Conservation (phyloP, 208 protist species). For the Chromosphaera perkinsii region DNA sequence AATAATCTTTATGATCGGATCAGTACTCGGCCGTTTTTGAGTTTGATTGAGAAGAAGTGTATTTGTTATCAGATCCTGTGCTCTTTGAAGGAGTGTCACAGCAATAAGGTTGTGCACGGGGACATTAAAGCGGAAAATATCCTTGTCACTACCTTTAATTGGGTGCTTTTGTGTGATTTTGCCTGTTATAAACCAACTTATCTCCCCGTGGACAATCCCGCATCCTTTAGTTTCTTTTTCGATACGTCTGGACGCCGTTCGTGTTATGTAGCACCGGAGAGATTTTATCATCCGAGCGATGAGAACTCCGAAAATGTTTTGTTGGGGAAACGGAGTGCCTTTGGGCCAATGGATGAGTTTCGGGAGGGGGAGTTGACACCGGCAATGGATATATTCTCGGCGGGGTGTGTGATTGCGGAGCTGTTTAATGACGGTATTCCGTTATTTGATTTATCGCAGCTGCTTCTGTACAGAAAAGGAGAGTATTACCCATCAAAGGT, state of each 20-base stretch:
- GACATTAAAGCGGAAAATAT: slow-evolving; percentile 64
- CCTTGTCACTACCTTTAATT: slow-evolving; percentile 54
- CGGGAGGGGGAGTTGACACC: slow-evolving; percentile 32
- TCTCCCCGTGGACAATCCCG: slow-evolving; percentile 56
- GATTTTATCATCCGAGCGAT: slow-evolving; percentile 39
- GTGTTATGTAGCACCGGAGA: slow-evolving; percentile 63
- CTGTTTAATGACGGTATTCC: neutral
- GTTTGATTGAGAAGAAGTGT: slow-evolving; percentile 47
- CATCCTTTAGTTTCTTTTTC: slow-evolving; percentile 61
- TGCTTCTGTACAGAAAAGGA: slow-evolving; percentile 10
- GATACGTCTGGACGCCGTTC: slow-evolving; percentile 48
- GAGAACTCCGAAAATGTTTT: slow-evolving; percentile 17
- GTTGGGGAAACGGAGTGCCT: neutral
- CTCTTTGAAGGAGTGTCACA: slow-evolving; percentile 31
- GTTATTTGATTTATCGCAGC: slow-evolving; percentile 14
- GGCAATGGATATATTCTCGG: slow-evolving; percentile 61
- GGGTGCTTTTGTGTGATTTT: slow-evolving; percentile 57
- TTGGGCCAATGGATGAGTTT: slow-evolving; percentile 8
- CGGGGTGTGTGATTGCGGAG: slow-evolving; percentile 9
- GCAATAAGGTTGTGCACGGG: slow-evolving; percentile 39
- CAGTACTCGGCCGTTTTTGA: slow-evolving; percentile 44
- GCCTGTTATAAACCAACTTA: slow-evolving; percentile 55
- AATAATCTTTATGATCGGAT: slow-evolving; percentile 57
- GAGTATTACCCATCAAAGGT: slow-evolving; percentile 1
- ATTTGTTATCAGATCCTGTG: slow-evolving; percentile 47